Percentiles rank a stretch among this genome's conserved stretches.
These are phyloP conservation scores for Trapa incisa DNA, from an alignment of 345 rosid species.

Conservation along the genomic window DNA sequence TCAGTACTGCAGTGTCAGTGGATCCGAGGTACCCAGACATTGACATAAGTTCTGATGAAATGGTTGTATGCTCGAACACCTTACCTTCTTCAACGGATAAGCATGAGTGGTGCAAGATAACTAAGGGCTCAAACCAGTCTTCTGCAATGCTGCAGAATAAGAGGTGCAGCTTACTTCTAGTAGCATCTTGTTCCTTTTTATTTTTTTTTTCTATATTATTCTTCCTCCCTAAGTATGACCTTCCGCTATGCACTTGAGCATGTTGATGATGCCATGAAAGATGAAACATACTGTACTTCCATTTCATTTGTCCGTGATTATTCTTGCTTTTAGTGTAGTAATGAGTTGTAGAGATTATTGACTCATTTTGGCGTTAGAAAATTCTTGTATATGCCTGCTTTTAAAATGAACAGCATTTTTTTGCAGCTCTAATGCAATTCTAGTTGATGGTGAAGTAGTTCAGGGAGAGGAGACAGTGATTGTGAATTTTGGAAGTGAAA, in stretches of 20 bases:
- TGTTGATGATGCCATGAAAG: background rate
- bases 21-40: constrained; percentile 50
- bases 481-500: constrained; percentile 55
- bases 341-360: background rate
- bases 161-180: constrained; percentile 28
- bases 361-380: background rate
- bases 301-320: background rate
- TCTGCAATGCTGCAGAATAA: constrained; percentile 56
- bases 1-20: constrained; percentile 44
- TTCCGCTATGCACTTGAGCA: background rate
- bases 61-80: constrained; percentile 44
- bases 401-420: background rate
- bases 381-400: background rate
- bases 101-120: constrained; percentile 79
- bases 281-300: background rate
- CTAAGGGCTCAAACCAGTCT: constrained; percentile 34
- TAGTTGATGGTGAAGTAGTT: constrained; percentile 24
- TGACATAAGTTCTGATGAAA: constrained; percentile 48
- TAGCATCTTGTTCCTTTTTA: background rate
- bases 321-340: background rate
- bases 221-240: background rate
- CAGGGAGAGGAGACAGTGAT: constrained; percentile 32
- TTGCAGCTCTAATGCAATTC: constrained; percentile 29
- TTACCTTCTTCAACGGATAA: constrained; percentile 30
- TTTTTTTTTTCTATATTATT: background rate